phyloP scores from a whole-genome alignment of 2,329 filamentous ascomycete genomes.

The Epichloe festucae region DNA sequence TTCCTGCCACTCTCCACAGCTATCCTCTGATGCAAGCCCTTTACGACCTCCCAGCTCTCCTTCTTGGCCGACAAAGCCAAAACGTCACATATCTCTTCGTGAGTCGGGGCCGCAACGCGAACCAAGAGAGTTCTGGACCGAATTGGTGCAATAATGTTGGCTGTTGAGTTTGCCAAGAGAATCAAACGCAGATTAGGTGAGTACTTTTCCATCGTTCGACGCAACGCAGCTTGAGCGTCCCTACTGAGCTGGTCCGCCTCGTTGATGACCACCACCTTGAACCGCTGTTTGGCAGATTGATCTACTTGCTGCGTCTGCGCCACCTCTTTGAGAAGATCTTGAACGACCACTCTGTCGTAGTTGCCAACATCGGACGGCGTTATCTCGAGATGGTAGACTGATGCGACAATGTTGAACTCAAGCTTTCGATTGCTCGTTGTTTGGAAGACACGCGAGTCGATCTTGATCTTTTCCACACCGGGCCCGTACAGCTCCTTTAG shows the following conservation, averaged over 20 bases:
- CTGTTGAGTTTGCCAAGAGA: slow-evolving; percentile 85
- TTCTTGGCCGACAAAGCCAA: slow-evolving; percentile 58
- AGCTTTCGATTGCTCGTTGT: slow-evolving; percentile 93
- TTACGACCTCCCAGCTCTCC: slow-evolving; percentile 70
- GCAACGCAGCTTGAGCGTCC: slow-evolving; percentile 88
- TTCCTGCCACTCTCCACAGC: slow-evolving; percentile 86
- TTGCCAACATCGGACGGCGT: slow-evolving; percentile 94
- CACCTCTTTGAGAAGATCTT: slow-evolving; percentile 93
- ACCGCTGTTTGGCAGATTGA: slow-evolving; percentile 73
- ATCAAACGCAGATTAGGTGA: slow-evolving; percentile 88
- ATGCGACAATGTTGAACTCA: slow-evolving; percentile 97
- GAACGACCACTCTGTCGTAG: slow-evolving; percentile 90
- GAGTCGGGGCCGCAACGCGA: slow-evolving; percentile 77
- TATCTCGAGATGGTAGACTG: slow-evolving; percentile 95
- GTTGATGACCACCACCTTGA: slow-evolving; percentile 99
- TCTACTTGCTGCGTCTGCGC: slow-evolving; percentile 99
- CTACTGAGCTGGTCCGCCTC: slow-evolving; percentile 89
- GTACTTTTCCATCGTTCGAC: slow-evolving; percentile 98
- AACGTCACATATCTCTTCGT: slow-evolving; percentile 71
- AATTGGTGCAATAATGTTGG: slow-evolving; percentile 98
- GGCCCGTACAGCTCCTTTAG: slow-evolving; percentile 90
- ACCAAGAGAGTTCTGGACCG: slow-evolving; percentile 83
- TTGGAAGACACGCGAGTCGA: slow-evolving; percentile 93
- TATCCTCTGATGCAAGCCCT: slow-evolving; percentile 69
- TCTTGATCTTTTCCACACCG: slow-evolving; percentile 99